A percentile compares a stretch with the other conserved stretches of the same genome.
Conservation (phyloP, 768 basidiomycete genomes). For the Mycena vitilis region DNA sequence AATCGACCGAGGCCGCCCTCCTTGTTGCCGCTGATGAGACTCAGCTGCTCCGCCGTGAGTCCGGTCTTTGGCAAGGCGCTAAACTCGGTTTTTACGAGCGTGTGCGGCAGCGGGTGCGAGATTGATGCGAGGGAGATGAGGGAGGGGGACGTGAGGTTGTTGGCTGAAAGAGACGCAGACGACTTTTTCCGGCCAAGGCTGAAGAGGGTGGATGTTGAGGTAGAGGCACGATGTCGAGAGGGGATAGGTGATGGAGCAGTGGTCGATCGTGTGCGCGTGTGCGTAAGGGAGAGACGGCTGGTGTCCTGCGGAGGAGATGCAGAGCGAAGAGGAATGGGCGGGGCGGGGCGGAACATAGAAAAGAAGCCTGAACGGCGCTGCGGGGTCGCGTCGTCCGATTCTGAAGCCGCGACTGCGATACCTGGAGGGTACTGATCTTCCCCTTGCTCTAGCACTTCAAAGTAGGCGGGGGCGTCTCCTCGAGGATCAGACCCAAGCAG, state of each 20-base stretch:
- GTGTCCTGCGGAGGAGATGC: slow-evolving; percentile 11
- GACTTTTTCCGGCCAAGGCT: slow-evolving; percentile 62
- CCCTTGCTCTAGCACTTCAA: slow-evolving; percentile 59
- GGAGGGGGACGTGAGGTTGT: slow-evolving; percentile 70
- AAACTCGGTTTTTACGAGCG: slow-evolving; percentile 76
- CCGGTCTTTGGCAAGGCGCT: slow-evolving; percentile 68
- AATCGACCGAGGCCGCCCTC: slow-evolving; percentile 73
- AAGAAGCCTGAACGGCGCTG: slow-evolving; percentile 60
- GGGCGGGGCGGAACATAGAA: slow-evolving; percentile 50
- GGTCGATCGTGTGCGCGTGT: slow-evolving; percentile 39
- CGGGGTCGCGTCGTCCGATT: slow-evolving; percentile 26
- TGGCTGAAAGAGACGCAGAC: slow-evolving; percentile 51
- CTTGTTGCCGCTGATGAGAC: slow-evolving; percentile 70
- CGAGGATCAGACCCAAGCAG: slow-evolving; percentile 58
- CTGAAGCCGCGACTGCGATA: slow-evolving; percentile 38
- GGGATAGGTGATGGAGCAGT: slow-evolving; percentile 38
- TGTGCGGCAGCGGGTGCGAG: slow-evolving; percentile 81
- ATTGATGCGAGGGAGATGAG: slow-evolving; percentile 80
- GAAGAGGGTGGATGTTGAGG: slow-evolving; percentile 59
- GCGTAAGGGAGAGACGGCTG: slow-evolving; percentile 22
- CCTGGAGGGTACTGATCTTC: slow-evolving; percentile 34
- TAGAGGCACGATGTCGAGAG: slow-evolving; percentile 49
- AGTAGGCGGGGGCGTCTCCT: slow-evolving; percentile 78
- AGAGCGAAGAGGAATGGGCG: slow-evolving; percentile 35
- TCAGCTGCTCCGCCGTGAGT: slow-evolving; percentile 73